Evolutionary conservation across 805 yeast genomes (phyloP).

Genomic region (Vanderwaltozyma verrucispora): DNA sequence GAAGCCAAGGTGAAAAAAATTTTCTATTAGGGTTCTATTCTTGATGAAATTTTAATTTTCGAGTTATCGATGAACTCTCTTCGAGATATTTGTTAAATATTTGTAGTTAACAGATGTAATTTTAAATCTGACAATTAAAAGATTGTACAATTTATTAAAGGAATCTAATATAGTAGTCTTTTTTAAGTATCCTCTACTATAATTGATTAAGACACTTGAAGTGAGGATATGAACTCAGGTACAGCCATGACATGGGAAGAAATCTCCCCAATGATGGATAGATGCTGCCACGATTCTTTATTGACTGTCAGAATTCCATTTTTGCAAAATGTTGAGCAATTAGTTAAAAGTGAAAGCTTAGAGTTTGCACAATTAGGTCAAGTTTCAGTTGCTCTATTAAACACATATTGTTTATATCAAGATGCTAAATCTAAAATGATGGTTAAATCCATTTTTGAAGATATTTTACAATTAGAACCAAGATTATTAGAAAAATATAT

Average conservation of each 20-base stretch:
- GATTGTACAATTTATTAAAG: too few species aligned
- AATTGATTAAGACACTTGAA: too few species aligned
- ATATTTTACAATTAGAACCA: slow-evolving; percentile 27
- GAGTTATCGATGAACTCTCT: too few species aligned
- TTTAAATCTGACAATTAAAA: too few species aligned
- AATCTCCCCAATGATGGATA: slow-evolving; percentile 13
- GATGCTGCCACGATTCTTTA: slow-evolving; percentile 15
- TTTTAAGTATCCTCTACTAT: too few species aligned
- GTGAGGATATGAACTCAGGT: neutral
- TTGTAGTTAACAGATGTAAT: too few species aligned
- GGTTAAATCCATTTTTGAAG: slow-evolving; percentile 32
- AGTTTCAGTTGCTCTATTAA: slow-evolving; percentile 32
- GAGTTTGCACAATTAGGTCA: slow-evolving; percentile 19
- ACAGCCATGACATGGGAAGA: slow-evolving; percentile 14
- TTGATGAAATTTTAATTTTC: too few species aligned
- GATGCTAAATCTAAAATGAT: slow-evolving; percentile 39
- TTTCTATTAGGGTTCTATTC: too few species aligned
- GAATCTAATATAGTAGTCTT: too few species aligned
- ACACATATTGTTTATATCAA: slow-evolving; percentile 40
- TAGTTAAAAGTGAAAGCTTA: slow-evolving; percentile 11
- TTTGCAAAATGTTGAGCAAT: slow-evolving; percentile 14
- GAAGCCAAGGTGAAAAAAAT: too few species aligned
- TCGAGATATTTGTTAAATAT: too few species aligned
- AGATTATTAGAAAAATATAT: slow-evolving; percentile 29
- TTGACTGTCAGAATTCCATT: slow-evolving; percentile 22